Conservation (phyloP, 768 basidiomycete genomes). For the Trametes punicea region DNA sequence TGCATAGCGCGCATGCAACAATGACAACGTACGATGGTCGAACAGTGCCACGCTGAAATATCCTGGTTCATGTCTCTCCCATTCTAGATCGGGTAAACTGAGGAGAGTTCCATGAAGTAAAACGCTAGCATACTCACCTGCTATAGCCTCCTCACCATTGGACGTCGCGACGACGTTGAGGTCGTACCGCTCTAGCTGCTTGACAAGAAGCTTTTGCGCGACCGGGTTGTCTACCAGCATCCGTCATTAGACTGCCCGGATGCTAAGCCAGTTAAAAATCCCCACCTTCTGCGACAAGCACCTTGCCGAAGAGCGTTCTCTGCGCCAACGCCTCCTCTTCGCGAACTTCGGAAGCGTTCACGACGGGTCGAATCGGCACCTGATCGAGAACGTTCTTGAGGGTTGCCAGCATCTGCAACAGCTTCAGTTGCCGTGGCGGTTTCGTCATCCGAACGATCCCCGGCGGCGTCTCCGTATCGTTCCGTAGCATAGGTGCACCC, state of each 20-base stretch:
- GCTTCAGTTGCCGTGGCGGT: constrained; percentile 57
- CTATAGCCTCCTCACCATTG: constrained; percentile 66
- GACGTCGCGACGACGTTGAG: constrained; percentile 59
- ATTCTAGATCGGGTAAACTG: constrained; percentile 47
- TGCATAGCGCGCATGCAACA: not conserved
- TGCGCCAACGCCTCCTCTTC: constrained; percentile 47
- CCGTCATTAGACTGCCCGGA: not conserved
- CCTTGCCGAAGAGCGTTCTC: constrained; percentile 59
- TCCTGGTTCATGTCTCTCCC: constrained; percentile 65
- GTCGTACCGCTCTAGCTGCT: constrained; percentile 60
- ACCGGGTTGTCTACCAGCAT: constrained; percentile 58
- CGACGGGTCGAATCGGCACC: constrained; percentile 32
- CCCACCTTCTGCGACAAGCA: constrained; percentile 70
- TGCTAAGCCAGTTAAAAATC: not conserved
- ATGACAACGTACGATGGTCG: constrained; percentile 58
- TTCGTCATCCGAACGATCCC: constrained; percentile 69
- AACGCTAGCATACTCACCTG: constrained; percentile 34
- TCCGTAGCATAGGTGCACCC: constrained; percentile 50
- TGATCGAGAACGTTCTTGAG: constrained; percentile 53
- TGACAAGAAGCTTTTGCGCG: constrained; percentile 62
- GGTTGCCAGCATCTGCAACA: constrained; percentile 59
- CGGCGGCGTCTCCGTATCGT: constrained; percentile 35
- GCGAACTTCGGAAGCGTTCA: constrained; percentile 38
- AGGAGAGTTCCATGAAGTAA: not conserved
- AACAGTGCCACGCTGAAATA: constrained; percentile 70